These are phyloP conservation scores for Pistacia vera DNA, from an alignment of 345 rosid genomes.

Conservation along the genomic window DNA sequence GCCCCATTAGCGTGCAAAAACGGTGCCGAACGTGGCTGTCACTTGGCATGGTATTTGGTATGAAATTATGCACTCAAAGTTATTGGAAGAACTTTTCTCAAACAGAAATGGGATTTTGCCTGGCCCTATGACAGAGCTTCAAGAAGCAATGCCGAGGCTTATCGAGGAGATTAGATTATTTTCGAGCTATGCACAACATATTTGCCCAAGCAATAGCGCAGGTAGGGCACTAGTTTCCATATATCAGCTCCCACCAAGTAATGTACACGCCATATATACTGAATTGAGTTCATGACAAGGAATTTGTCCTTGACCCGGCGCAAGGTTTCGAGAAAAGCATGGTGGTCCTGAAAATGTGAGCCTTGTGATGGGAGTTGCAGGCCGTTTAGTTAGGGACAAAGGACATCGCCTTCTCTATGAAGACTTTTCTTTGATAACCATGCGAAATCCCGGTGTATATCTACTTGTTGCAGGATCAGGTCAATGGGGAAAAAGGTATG, in stretches of 20 bases:
- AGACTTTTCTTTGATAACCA: slow-evolving; percentile 48
- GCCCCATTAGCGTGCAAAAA: slow-evolving; percentile 65
- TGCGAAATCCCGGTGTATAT: slow-evolving; percentile 37
- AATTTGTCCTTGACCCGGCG: slow-evolving; percentile 46
- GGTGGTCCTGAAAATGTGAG: slow-evolving; percentile 38
- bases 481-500: slow-evolving; percentile 67
- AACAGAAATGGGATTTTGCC: slow-evolving; percentile 30
- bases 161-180: slow-evolving; percentile 64
- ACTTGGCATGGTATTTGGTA: slow-evolving; percentile 86
- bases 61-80: slow-evolving; percentile 71
- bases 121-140: slow-evolving; percentile 39
- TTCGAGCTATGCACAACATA: slow-evolving; percentile 59
- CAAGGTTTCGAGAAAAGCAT: slow-evolving; percentile 42
- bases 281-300: slow-evolving; percentile 67
- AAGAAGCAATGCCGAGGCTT: slow-evolving; percentile 61
- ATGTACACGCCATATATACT: slow-evolving; percentile 61
- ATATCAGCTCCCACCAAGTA: slow-evolving; percentile 54
- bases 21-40: slow-evolving; percentile 53
- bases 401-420: slow-evolving; percentile 71
- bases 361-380: slow-evolving; percentile 73
- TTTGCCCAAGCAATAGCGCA: slow-evolving; percentile 67
- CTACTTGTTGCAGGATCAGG: slow-evolving; percentile 77
- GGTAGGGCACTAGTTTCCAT: slow-evolving; percentile 60
- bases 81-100: slow-evolving; percentile 58
- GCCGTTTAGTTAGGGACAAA: slow-evolving; percentile 71